Evolutionary conservation across 306 rosid species (phyloP).

Genomic region (Vigna hirtella): DNA sequence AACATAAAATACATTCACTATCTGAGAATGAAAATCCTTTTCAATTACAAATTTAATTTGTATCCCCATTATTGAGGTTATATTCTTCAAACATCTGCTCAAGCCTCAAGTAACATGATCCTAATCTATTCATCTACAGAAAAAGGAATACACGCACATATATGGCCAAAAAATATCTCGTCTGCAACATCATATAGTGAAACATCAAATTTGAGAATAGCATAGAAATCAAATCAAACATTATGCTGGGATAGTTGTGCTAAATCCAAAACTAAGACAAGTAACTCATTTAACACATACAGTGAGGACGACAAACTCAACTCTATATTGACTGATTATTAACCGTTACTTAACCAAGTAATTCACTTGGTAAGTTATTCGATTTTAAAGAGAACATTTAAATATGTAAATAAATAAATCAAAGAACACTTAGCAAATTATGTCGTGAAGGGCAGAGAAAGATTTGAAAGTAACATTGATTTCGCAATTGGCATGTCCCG

Average conservation of each 20-base stretch:
- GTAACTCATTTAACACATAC: neutral
- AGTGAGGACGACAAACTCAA: neutral
- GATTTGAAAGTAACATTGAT: neutral
- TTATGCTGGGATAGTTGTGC: neutral
- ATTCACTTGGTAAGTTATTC: neutral
- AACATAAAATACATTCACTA: no score
- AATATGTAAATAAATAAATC: no score
- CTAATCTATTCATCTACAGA: no score
- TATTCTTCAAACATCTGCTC: no score
- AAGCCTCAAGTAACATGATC: no score
- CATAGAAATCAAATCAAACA: neutral
- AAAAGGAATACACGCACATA: no score
- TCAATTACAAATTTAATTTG: no score
- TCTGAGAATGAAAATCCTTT: no score
- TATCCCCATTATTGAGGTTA: no score
- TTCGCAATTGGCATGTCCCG: conserved; percentile 63
- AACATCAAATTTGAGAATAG: neutral
- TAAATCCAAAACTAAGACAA: neutral
- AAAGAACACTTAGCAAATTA: neutral
- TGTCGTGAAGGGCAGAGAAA: neutral
- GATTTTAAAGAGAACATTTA: neutral
- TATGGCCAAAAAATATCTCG: no score
- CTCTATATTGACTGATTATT: neutral
- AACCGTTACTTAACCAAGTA: neutral
- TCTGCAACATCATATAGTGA: neutral